Conservation (phyloP, 352 stramenopile genomes). For the Globisporangium spiculum region DNA sequence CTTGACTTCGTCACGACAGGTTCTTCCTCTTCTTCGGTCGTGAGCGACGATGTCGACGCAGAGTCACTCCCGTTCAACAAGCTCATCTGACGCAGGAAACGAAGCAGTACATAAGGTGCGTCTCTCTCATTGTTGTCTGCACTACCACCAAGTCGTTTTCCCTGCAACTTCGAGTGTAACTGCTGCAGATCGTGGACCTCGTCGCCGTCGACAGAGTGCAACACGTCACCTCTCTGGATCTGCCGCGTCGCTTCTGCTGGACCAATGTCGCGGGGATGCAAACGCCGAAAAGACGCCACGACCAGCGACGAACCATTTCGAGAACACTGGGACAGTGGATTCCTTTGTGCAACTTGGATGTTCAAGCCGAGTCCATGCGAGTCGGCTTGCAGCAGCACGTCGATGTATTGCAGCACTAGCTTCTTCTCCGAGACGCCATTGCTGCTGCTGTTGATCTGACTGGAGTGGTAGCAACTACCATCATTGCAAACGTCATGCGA, state of each 20-base stretch:
- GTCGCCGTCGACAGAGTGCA: slow-evolving; percentile 44
- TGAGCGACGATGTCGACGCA: slow-evolving; percentile 11
- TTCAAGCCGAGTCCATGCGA: slow-evolving; percentile 43
- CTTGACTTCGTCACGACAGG: not conserved
- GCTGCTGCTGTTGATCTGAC: not conserved
- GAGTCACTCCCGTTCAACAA: slow-evolving; percentile 12
- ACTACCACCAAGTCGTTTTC: not conserved
- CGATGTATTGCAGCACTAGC: slow-evolving; percentile 21
- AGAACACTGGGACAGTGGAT: not conserved
- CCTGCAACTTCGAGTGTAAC: slow-evolving; percentile 20
- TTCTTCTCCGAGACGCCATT: not conserved
- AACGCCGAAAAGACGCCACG: slow-evolving; percentile 45
- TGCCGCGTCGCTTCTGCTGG: slow-evolving; percentile 46
- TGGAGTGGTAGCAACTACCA: not conserved
- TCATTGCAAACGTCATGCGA: too few relatives aligned
- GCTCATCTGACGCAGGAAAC: slow-evolving; percentile 27
- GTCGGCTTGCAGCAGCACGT: slow-evolving; percentile 55
- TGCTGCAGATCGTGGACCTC: slow-evolving; percentile 30
- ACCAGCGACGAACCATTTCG: slow-evolving; percentile 15
- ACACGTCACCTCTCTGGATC: slow-evolving; percentile 39
- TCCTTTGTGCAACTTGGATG: slow-evolving; percentile 16
- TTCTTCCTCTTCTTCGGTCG: slow-evolving; percentile 4
- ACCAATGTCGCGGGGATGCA: slow-evolving; percentile 33
- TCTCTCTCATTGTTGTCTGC: not conserved
- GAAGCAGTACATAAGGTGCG: slow-evolving; percentile 38